Conservation (phyloP, 2,329 filamentous ascomycete species). For the Neurospora crassa region DNA sequence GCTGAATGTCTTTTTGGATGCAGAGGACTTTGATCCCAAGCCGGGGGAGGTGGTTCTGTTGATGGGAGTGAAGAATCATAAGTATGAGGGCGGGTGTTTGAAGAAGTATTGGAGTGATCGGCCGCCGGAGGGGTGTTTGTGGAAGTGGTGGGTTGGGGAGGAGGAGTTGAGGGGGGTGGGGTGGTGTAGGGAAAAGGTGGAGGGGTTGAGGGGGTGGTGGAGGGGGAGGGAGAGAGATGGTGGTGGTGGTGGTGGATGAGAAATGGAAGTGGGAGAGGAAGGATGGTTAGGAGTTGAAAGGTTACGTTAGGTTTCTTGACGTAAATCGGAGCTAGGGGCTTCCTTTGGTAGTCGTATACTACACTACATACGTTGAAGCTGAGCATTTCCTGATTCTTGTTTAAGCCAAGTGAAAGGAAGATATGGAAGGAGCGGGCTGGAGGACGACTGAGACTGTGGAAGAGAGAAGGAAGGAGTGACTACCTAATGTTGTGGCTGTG, state of each 20-base stretch:
- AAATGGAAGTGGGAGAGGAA: neutral
- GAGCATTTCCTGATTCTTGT: neutral
- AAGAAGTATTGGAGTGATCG: conserved; percentile 33
- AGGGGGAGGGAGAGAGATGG: conserved; percentile 1
- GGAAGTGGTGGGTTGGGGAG: conserved; percentile 33
- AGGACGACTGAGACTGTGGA: neutral
- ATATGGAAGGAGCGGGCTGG: neutral
- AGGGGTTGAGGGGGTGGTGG: conserved; percentile 13
- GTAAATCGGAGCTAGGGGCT: neutral
- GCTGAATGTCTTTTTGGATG: conserved; percentile 45
- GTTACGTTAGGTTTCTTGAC: too few species aligned
- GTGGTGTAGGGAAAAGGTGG: conserved; percentile 34
- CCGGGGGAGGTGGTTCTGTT: conserved; percentile 42
- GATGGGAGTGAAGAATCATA: conserved; percentile 47
- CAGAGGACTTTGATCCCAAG: conserved; percentile 35
- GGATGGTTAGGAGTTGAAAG: neutral
- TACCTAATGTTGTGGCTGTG: too few species aligned
- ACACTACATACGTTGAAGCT: too few species aligned
- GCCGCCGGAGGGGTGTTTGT: conserved; percentile 22
- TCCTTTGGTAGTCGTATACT: neutral
- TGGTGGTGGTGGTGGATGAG: too few species aligned
- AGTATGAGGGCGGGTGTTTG: conserved; percentile 37
- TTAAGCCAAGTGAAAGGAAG: neutral
- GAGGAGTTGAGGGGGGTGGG: conserved; percentile 34
- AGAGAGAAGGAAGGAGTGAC: too few species aligned